Evolutionary conservation across 768 basidiomycete genomes (phyloP).

Genomic region (Rhodotorula babjevae): DNA sequence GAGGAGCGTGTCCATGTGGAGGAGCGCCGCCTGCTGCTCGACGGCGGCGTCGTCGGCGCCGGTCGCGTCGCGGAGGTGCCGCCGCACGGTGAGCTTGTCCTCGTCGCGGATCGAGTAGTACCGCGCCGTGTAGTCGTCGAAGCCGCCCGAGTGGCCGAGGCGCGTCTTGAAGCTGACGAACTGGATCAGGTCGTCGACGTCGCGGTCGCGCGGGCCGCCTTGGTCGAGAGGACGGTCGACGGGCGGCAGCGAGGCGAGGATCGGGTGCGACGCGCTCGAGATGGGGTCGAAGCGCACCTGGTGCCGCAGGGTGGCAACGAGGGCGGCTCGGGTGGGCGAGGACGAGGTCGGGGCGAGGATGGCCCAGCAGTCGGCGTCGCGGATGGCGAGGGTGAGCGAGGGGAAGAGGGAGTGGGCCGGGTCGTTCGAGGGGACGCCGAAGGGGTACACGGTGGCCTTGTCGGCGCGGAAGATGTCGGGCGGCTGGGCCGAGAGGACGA

Average conservation of each 20-base stretch:
- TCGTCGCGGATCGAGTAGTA: slow-evolving; percentile 80
- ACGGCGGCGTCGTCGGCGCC: slow-evolving; percentile 47
- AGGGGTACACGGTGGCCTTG: slow-evolving; percentile 24
- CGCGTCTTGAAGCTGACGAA: slow-evolving; percentile 41
- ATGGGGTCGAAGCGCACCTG: slow-evolving; percentile 24
- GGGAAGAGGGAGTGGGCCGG: slow-evolving; percentile 13
- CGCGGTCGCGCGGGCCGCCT: slow-evolving; percentile 19
- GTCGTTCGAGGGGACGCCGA: slow-evolving; percentile 19
- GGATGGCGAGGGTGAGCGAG: slow-evolving; percentile 13
- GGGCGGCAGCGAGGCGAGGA: slow-evolving; percentile 12
- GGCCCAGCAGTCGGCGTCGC: slow-evolving; percentile 24
- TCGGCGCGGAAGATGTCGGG: slow-evolving; percentile 20
- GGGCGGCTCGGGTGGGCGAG: background rate
- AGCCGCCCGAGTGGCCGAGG: slow-evolving; percentile 54
- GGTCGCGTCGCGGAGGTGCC: slow-evolving; percentile 59
- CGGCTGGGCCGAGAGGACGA: background rate
- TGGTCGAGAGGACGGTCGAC: background rate
- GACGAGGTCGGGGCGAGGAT: slow-evolving; percentile 27
- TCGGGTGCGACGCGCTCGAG: slow-evolving; percentile 40
- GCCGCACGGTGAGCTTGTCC: slow-evolving; percentile 68
- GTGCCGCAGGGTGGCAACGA: slow-evolving; percentile 22
- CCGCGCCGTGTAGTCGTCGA: slow-evolving; percentile 87
- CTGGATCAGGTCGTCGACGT: slow-evolving; percentile 33
- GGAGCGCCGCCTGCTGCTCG: slow-evolving; percentile 54
- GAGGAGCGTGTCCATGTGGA: slow-evolving; percentile 63